Percentiles rank a stretch among this genome's conserved stretches.
phyloP scores from a whole-genome alignment of 352 stramenopile genomes.

The Aphanomyces euteiches region DNA sequence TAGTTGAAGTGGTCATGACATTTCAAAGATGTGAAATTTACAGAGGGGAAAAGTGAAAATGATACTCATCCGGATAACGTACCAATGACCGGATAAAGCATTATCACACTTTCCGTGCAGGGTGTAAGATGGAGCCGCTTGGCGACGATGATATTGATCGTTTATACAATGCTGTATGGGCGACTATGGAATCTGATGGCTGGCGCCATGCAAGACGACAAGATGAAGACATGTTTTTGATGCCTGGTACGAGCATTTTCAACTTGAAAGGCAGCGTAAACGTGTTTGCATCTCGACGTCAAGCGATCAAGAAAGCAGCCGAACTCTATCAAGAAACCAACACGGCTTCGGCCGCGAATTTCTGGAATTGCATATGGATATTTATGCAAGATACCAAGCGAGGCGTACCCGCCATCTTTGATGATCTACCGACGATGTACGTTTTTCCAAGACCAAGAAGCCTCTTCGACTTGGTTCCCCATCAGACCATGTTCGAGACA shows the following conservation, averaged over 20 bases:
- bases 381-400: constrained; percentile 4
- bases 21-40: too few relatives aligned
- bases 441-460: too few relatives aligned
- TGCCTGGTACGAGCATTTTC: neutral
- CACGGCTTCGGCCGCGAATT: neutral
- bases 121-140: too few relatives aligned
- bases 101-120: too few relatives aligned
- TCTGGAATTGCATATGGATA: neutral
- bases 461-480: too few relatives aligned
- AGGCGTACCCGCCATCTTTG: neutral
- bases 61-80: too few relatives aligned
- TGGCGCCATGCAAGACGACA: neutral
- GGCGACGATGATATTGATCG: neutral
- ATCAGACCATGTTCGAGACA: neutral
- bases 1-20: neutral
- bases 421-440: too few relatives aligned
- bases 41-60: too few relatives aligned
- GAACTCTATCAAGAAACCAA: neutral
- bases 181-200: neutral
- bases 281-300: neutral
- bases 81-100: too few relatives aligned
- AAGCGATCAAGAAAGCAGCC: neutral
- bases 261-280: neutral
- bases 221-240: neutral
- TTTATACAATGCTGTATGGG: neutral